A percentile compares a stretch with the other conserved stretches of the same genome.
phyloP scores from a whole-genome alignment of 1,284 basidiomycete genomes.

The Trametes polyzona region DNA sequence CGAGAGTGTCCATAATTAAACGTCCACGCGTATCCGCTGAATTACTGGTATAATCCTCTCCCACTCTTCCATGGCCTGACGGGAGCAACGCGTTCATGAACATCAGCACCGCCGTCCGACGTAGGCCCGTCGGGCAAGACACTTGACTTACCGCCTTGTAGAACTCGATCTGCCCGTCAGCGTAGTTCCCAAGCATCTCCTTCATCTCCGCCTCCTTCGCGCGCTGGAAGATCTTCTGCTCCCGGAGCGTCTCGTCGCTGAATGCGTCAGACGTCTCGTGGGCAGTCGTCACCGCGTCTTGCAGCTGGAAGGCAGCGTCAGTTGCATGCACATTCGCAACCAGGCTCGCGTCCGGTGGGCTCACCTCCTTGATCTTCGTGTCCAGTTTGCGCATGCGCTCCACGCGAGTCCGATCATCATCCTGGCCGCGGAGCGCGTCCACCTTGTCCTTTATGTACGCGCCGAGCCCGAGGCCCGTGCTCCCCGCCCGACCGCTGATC shows the following conservation, averaged over 20 bases:
- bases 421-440: slow-evolving; percentile 88
- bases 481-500: slow-evolving; percentile 80
- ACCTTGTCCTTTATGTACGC: slow-evolving; percentile 95
- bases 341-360: background rate
- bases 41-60: slow-evolving; percentile 87
- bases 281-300: slow-evolving; percentile 94
- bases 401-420: slow-evolving; percentile 91
- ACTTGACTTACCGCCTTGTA: slow-evolving; percentile 76
- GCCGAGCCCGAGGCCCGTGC: slow-evolving; percentile 80
- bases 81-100: background rate
- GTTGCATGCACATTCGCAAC: background rate
- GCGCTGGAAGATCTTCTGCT: slow-evolving; percentile 89
- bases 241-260: slow-evolving; percentile 90
- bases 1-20: slow-evolving; percentile 46
- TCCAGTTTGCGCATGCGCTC: slow-evolving; percentile 94
- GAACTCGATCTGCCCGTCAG: slow-evolving; percentile 94
- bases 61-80: slow-evolving; percentile 90
- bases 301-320: slow-evolving; percentile 57
- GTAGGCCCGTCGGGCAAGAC: background rate
- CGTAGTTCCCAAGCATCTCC: slow-evolving; percentile 86
- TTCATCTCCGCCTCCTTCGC: slow-evolving; percentile 96
- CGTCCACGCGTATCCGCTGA: slow-evolving; percentile 86
- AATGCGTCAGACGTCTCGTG: slow-evolving; percentile 97
- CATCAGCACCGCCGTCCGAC: slow-evolving; percentile 12
- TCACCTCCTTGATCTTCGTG: slow-evolving; percentile 90